phyloP scores from a whole-genome alignment of 371 early-diverging fungal genomes.

The Basidiobolus meristosporus region DNA sequence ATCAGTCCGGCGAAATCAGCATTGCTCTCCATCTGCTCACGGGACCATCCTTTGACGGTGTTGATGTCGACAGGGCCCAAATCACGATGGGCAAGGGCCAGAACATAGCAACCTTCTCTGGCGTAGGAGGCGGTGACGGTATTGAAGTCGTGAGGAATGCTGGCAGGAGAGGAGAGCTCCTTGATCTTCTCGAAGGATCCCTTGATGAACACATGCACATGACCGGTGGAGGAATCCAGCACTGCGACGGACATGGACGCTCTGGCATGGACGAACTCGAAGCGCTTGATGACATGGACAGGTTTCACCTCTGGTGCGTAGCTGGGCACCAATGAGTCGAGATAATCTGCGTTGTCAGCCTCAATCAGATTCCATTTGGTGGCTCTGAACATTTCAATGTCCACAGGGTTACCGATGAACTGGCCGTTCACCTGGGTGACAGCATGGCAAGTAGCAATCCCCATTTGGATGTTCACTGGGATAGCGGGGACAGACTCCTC shows the following conservation, averaged over 20 bases:
- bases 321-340: conserved; percentile 20
- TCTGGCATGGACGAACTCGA: conserved; percentile 72
- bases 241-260: conserved; percentile 75
- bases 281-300: conserved; percentile 41
- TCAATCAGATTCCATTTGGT: conserved; percentile 20
- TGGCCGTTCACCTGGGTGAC: conserved; percentile 46
- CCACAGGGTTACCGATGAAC: conserved; percentile 80
- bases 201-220: conserved; percentile 52
- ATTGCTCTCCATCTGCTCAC: conserved; percentile 46
- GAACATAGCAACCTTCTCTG: conserved; percentile 62
- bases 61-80: conserved; percentile 18
- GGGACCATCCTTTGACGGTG: conserved; percentile 18
- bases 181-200: conserved; percentile 67
- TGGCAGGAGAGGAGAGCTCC: conserved; percentile 20
- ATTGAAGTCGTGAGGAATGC: conserved; percentile 45
- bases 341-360: conserved; percentile 6
- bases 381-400: conserved; percentile 77
- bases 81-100: conserved; percentile 47
- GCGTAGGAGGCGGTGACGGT: conserved; percentile 27
- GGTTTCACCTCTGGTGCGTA: conserved; percentile 6
- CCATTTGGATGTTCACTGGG: conserved; percentile 5
- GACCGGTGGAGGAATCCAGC: conserved; percentile 22
- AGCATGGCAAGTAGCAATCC: conserved; percentile 54
- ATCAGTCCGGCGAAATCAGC: conserved; percentile 51
- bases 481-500: neutral